These are phyloP conservation scores for Physcomitrellopsis africana DNA, from an alignment of 225 moss, liverwort and hornwort species.

Conservation along the genomic window DNA sequence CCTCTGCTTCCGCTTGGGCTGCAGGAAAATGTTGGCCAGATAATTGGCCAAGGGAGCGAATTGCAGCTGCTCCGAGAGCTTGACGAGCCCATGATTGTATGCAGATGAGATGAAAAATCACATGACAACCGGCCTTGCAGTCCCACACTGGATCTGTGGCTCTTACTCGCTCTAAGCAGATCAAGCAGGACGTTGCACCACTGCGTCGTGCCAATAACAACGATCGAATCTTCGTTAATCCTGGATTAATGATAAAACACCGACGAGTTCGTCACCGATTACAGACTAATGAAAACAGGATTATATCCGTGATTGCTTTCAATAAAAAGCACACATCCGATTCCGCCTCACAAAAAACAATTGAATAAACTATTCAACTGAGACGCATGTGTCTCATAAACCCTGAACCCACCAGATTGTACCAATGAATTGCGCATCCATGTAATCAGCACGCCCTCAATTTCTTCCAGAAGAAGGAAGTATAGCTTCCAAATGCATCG, in stretches of 20 bases:
- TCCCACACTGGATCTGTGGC: slow-evolving; percentile 86
- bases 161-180: slow-evolving; percentile 84
- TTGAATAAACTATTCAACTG: not conserved
- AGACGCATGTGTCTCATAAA: not conserved
- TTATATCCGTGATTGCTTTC: not conserved
- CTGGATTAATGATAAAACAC: slow-evolving; percentile 26
- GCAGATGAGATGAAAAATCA: slow-evolving; percentile 85
- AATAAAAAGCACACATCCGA: no score
- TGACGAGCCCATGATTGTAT: slow-evolving; percentile 90
- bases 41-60: slow-evolving; percentile 61
- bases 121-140: slow-evolving; percentile 85
- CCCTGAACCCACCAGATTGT: slow-evolving; percentile 6
- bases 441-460: not conserved
- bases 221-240: slow-evolving; percentile 77
- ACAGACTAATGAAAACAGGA: not conserved
- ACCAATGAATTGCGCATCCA: not conserved
- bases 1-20: slow-evolving; percentile 70
- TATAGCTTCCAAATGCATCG: not conserved
- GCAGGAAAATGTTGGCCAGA: slow-evolving; percentile 78
- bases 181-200: slow-evolving; percentile 81
- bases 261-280: not conserved
- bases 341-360: not conserved
- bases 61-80: slow-evolving; percentile 57
- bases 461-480: not conserved
- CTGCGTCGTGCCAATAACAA: slow-evolving; percentile 74